Evolutionary conservation across 371 early-diverging fungal species (phyloP), one percentile per base, ranked within the genome.

Genomic region (Mortierella sp.): DNA sequence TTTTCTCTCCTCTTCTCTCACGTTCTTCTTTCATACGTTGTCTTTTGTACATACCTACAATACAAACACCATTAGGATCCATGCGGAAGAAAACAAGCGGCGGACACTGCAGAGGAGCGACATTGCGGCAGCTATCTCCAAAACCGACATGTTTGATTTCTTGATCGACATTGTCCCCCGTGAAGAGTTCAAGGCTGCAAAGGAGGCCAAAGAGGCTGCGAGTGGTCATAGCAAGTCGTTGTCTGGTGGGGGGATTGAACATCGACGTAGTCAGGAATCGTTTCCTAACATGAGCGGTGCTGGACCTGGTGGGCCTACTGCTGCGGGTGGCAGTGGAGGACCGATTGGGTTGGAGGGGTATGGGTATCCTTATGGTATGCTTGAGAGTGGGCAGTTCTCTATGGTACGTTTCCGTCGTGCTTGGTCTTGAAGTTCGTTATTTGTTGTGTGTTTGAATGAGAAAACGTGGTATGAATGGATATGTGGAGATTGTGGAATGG

Each of bases 81-180:
- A 98, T 80, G 98, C 99, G 1, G 99, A 99, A 88, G 99, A 99
- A 82, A 98, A 97, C 87, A 99, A 99, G 90, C 93, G 99, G 77
- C 93, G 99, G 73, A 99, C 99, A 14, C 87, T 99, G 63, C 99
- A 99, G 90, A 91, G 97, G 72, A 94, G 94, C 68, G 99, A 99
- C 88, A 96, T 99, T 51, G 96, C 98, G 8, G 93, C 95, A n/a
- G 99, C 99, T 1, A 94, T 99, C 55, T 92, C 96, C 65, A 96
- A 98, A 85, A 94, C 97, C n/a, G 99, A 99, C 81, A 95, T 97
- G 95, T 99, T 96, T 91, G 99, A 99, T 87, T 99, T 99, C 88
- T 89, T 99, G 77, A 99, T 99, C 83, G 99, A 99, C 88, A 97
- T 99, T 88, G 97, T 99, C 29, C 99, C 99, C 12, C 91, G 99